Base-by-base conservation (phyloP, 257 asterid genomes). In the Solanum appendiculatum region DNA sequence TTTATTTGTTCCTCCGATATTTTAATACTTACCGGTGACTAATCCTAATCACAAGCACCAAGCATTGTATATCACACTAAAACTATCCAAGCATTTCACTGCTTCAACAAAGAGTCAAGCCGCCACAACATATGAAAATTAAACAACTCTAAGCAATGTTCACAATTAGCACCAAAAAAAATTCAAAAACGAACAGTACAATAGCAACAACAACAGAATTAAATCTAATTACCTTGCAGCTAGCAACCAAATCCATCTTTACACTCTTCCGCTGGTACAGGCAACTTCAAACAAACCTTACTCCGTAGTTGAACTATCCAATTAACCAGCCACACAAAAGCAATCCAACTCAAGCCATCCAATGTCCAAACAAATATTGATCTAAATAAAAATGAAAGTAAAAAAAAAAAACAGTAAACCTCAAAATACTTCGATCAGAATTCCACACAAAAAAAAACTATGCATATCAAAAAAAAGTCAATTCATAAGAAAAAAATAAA, bases 181-280 rank as follows among this genome's bases (percentile, higher is more conserved):
- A 0, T 34, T n/a, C n/a, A 23, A 51, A 54, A 48, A 23, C 4
- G 3, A 72, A n/a, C 25, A 46, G 37, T 51, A 31, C 29, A 70
- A 72, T 48, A 7, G 15, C 21, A 21, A 25, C 25, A 25, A 11
- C 20, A 70, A 15, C 27, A 70, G 20, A 46, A 70, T 29, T 42
- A 39, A 31, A 68, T 72, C 29, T 73, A 63, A 44, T 64, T 83
- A 96, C 99, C 98, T 94, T 96, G 95, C 98, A 95, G 87, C 93
- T 92, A 60, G 94, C 90, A 85, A 88, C 93, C 94, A 92, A 89
- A 95, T 96, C 99, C 99, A 96, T 96, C 90, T 85, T 84, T 42
- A 88, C 58, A 36, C 74, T 88, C 86, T 27, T 60, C 29, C 75
- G 14, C 68, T 11, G 31, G 12, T 44, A 74, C 36, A 48, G 10